A percentile compares a stretch with the other conserved stretches of the same genome.
Conservation (phyloP, 2,329 filamentous ascomycete species). For the Ceratocystis alfenasii region DNA sequence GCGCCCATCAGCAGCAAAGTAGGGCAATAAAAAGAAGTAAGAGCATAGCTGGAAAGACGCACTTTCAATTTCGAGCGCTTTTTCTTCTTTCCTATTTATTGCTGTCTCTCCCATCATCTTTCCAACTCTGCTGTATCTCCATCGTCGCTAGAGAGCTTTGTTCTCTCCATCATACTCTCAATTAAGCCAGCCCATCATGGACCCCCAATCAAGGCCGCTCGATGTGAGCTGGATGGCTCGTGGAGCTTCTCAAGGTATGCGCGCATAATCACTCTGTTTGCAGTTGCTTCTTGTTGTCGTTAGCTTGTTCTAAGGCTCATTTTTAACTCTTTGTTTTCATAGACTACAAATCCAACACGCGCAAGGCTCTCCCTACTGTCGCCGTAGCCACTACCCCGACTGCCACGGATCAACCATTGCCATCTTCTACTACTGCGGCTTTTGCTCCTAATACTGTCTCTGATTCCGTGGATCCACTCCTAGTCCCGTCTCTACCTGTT, state of each 20-base stretch:
- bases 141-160: constrained; percentile 5
- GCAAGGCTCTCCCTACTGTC: neutral
- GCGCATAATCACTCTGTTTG: neutral
- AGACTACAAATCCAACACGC: constrained; percentile 11
- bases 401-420: neutral
- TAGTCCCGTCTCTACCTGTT: neutral
- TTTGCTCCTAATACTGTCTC: neutral
- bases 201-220: constrained; percentile 60
- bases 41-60: neutral
- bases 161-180: constrained; percentile 23
- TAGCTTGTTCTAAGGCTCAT: neutral
- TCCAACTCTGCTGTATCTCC: constrained; percentile 1
- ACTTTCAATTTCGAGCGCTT: neutral
- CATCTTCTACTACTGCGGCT: neutral
- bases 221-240: constrained; percentile 86
- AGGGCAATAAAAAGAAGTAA: neutral
- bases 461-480: neutral
- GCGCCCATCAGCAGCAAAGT: neutral
- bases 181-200: constrained; percentile 42
- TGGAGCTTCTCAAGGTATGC: constrained; percentile 66
- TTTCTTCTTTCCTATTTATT: neutral
- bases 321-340: neutral
- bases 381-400: neutral
- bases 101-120: neutral
- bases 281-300: neutral